Evolutionary conservation across 1,139 yeast genomes (phyloP), one percentile per base, ranked within the genome.

Genomic region (Suhomyces ambrosiae): DNA sequence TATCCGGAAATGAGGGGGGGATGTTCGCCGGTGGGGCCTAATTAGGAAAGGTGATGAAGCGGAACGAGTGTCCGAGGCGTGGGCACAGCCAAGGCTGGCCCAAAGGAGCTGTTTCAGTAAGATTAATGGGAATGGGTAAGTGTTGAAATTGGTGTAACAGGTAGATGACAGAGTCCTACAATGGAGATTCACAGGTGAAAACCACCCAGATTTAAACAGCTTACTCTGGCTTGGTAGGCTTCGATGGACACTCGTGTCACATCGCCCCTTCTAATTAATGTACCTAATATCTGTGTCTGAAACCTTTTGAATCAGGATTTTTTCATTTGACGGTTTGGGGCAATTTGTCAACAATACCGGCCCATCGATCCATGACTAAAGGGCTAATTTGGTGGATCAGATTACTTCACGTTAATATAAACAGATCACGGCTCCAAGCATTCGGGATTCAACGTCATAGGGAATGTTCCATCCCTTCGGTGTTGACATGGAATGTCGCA

Each of bases 1-100:
- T 17, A 25, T 37, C 23, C 42, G 29, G 42, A 34, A 11, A 31
- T 17, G 38, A 28, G 32, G 19, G 41, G 38, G 35, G 33, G 21
- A 18, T 18, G 21, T 8, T 18, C 21, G 21, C 11, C 23, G 9
- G 8, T 13, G 23, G n/a, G n/a, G 18, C 38, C 34, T 9, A 21
- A 23, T 30, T 23, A 23, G 38, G 38, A 27, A 26, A 30, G 32
- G 38, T 30, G 38, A 35, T 35, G 26, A 16, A 24, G 17, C 18
- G 32, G 32, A 8, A 29, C 9, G 19, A 7, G 4, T 14, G 30
- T 18, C 25, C 32, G 32, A 29, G 32, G 32, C 32, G 32, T 33
- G 32, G 22, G 8, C 22, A 13, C 23, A 11, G 30, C 27, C 16
- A 23, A 28, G 30, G 21, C 22, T 9, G 13, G 10, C 8, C 25